Evolutionary conservation across 306 rosid species (phyloP).

Genomic region (Quercus robur): DNA sequence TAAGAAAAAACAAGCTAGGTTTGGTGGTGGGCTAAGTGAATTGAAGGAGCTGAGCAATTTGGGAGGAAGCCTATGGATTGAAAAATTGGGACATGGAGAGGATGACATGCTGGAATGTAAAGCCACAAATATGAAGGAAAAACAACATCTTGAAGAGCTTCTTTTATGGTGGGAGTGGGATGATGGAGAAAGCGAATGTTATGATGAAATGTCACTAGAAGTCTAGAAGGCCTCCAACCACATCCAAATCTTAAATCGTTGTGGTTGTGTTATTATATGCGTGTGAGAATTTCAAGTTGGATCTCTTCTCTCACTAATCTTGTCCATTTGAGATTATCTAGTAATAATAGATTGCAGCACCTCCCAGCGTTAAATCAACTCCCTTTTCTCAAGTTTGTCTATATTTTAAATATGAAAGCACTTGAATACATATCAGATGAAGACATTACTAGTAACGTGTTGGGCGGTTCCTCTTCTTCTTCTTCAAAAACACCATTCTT

Average conservation of each 20-base stretch:
- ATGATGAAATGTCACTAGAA: neutral
- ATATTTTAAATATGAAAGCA: too few relatives aligned
- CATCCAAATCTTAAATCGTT: neutral
- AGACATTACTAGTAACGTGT: too few relatives aligned
- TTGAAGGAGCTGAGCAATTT: neutral
- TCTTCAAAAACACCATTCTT: too few relatives aligned
- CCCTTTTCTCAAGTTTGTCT: too few relatives aligned
- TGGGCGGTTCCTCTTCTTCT: too few relatives aligned
- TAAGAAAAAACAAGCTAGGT: neutral
- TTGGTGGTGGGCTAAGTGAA: neutral
- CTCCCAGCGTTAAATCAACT: too few relatives aligned
- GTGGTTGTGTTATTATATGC: neutral
- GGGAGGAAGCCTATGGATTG: neutral
- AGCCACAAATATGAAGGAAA: neutral
- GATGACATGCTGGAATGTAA: neutral
- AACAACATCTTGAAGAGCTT: neutral
- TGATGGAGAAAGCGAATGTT: neutral
- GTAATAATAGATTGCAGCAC: accelerated
- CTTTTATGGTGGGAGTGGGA: accelerated
- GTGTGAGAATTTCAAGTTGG: neutral
- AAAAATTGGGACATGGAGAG: neutral
- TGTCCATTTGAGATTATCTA: accelerated
- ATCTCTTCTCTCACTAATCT: too few relatives aligned
- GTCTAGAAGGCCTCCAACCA: neutral
- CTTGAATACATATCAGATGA: too few relatives aligned